Percentiles rank a stretch among this genome's conserved stretches.
These are phyloP conservation scores for Hypoxylon sp. DNA, from an alignment of 2,329 filamentous ascomycete species.

Conservation along the genomic window DNA sequence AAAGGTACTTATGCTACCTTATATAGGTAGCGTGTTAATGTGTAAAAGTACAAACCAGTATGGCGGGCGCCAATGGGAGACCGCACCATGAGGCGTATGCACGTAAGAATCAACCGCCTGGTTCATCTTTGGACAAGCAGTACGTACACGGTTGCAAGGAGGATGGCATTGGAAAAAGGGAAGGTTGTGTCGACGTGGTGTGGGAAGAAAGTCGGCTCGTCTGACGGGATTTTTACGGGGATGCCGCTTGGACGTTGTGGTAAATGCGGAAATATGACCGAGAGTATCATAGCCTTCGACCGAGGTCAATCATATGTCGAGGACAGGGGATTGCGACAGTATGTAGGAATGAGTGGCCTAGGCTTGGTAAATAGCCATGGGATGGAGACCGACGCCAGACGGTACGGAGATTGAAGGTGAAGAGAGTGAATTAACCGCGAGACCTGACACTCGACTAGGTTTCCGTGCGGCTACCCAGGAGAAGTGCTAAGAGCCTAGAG, in stretches of 20 bases:
- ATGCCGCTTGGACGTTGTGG: conserved; percentile 39
- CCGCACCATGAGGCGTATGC: conserved; percentile 35
- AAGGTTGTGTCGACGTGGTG: conserved; percentile 43
- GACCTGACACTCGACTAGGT: conserved; percentile 34
- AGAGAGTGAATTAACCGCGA: conserved; percentile 35
- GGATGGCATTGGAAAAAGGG: conserved; percentile 32
- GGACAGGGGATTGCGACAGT: conserved; percentile 33
- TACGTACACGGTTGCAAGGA: conserved; percentile 6
- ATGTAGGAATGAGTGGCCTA: conserved; percentile 42
- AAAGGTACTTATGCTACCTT: conserved; percentile 3
- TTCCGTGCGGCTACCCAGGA: conserved; percentile 34
- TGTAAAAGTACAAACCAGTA: conserved; percentile 9
- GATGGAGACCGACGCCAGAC: conserved; percentile 22
- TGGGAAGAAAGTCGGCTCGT: conserved; percentile 38
- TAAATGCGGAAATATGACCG: conserved; percentile 45
- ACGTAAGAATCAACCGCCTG: conserved; percentile 40
- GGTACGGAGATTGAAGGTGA: conserved; percentile 34
- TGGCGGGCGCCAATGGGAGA: conserved; percentile 35
- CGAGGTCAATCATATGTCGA: conserved; percentile 34
- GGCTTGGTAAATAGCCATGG: conserved; percentile 33
- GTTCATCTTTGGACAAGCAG: conserved; percentile 27
- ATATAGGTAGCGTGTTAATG: conserved; percentile 1
- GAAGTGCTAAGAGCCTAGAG: conserved; percentile 17
- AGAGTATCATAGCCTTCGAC: conserved; percentile 40
- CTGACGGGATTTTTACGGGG: conserved; percentile 40